Percentiles rank a stretch among this genome's conserved stretches.
Conservation (phyloP, 2,329 filamentous ascomycete species). For the Microsporum canis region DNA sequence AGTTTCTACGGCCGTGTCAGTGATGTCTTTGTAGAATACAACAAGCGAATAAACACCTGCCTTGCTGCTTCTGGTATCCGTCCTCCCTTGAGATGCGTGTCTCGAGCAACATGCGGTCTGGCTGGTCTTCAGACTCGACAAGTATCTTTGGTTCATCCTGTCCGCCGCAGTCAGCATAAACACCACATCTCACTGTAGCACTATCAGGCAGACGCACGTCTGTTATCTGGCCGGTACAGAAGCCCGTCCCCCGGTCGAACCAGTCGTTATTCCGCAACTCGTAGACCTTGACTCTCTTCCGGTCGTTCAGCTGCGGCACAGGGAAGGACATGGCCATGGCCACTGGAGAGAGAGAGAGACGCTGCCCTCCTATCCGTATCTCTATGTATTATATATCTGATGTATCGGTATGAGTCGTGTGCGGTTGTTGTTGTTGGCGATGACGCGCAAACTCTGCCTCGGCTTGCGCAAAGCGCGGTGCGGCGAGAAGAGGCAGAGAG, state of each 20-base stretch:
- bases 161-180: constrained; percentile 36
- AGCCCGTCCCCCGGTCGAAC: constrained; percentile 95
- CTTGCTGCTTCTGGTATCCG: constrained; percentile 97
- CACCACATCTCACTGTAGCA: too few species aligned
- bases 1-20: constrained; percentile 54
- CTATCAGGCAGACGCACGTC: constrained; percentile 45
- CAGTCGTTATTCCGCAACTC: constrained; percentile 98
- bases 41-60: constrained; percentile 35
- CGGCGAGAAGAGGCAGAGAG: neutral
- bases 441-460: constrained; percentile 3
- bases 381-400: constrained; percentile 18
- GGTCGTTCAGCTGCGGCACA: constrained; percentile 39
- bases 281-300: constrained; percentile 85
- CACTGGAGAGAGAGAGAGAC: constrained; percentile 17
- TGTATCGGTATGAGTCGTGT: neutral
- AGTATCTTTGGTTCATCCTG: constrained; percentile 77
- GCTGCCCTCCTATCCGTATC: constrained; percentile 27
- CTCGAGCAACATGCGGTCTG: constrained; percentile 70
- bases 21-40: neutral
- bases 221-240: constrained; percentile 69
- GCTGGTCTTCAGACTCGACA: constrained; percentile 88
- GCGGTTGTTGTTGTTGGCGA: neutral
- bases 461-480: constrained; percentile 3
- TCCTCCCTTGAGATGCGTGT: constrained; percentile 87
- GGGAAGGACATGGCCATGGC: constrained; percentile 36